A percentile compares a stretch with the other conserved stretches of the same genome.
Evolutionary conservation across 345 rosid genomes (phyloP).

Genomic region (Hibiscus tridactylites): DNA sequence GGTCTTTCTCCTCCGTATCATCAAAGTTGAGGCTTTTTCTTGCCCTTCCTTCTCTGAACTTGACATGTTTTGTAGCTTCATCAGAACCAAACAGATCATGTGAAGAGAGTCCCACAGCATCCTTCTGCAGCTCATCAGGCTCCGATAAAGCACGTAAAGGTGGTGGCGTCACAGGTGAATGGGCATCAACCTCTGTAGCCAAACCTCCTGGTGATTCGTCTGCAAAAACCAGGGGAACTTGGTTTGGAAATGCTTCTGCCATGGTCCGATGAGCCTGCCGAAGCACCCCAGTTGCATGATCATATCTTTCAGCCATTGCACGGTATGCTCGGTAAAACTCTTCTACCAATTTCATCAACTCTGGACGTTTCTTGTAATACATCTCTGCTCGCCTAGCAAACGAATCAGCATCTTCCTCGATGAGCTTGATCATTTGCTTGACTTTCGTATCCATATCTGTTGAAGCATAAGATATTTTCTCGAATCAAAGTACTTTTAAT

Average conservation of each 20-base stretch:
- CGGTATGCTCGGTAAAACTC: slow-evolving; percentile 97
- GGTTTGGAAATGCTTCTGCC: slow-evolving; percentile 97
- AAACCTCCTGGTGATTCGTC: slow-evolving; percentile 60
- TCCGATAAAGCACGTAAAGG: slow-evolving; percentile 40
- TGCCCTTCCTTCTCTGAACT: slow-evolving; percentile 44
- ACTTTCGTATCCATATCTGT: slow-evolving; percentile 95
- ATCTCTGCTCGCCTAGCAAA: slow-evolving; percentile 98
- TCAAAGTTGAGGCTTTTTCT: slow-evolving; percentile 71
- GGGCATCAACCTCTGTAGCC: slow-evolving; percentile 48
- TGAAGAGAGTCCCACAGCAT: slow-evolving; percentile 44
- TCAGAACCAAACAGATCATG: slow-evolving; percentile 37
- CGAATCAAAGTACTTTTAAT: background rate
- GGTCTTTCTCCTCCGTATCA: slow-evolving; percentile 43
- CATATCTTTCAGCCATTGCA: slow-evolving; percentile 96
- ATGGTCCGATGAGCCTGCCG: slow-evolving; percentile 88
- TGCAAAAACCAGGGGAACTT: slow-evolving; percentile 47
- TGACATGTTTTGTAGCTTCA: slow-evolving; percentile 18
- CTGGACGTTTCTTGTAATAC: slow-evolving; percentile 97
- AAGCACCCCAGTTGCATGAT: slow-evolving; percentile 85
- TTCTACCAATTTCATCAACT: slow-evolving; percentile 95
- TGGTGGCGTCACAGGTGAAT: slow-evolving; percentile 56
- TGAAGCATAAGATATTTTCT: slow-evolving; percentile 15
- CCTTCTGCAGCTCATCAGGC: slow-evolving; percentile 51
- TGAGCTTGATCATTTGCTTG: slow-evolving; percentile 90
- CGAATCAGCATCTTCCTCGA: slow-evolving; percentile 98